Evolutionary conservation across 2,329 filamentous ascomycete species (phyloP).

Genomic region (Daldinia sp.): DNA sequence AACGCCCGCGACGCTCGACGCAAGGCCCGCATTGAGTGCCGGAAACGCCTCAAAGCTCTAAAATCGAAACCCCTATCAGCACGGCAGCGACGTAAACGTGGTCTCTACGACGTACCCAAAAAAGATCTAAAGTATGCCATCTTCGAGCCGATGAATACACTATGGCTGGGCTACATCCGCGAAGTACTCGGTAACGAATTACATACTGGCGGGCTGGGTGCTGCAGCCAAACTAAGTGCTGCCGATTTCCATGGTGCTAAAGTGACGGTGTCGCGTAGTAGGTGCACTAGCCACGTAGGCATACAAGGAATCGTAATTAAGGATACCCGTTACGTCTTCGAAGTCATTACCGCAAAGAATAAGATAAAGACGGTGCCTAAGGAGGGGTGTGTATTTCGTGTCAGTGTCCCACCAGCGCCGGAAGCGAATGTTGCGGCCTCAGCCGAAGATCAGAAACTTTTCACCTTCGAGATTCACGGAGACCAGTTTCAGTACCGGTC

Average conservation of each 20-base stretch:
- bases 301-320: conserved; percentile 86
- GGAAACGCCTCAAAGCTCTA: conserved; percentile 54
- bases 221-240: conserved; percentile 78
- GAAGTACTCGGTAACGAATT: conserved; percentile 76
- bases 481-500: conserved; percentile 86
- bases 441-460: conserved; percentile 37
- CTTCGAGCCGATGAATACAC: conserved; percentile 76
- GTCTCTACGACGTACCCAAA: conserved; percentile 77
- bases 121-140: conserved; percentile 74
- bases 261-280: conserved; percentile 82
- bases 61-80: conserved; percentile 78
- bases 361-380: conserved; percentile 84
- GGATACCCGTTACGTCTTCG: conserved; percentile 86
- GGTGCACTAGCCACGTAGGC: conserved; percentile 83
- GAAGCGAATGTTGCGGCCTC: background rate
- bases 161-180: conserved; percentile 88
- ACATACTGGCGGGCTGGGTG: conserved; percentile 62
- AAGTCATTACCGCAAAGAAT: conserved; percentile 78
- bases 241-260: conserved; percentile 92
- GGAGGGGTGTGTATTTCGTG: conserved; percentile 84
- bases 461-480: conserved; percentile 87
- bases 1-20: conserved; percentile 65
- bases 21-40: conserved; percentile 52
- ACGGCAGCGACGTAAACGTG: conserved; percentile 75
- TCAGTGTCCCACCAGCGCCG: conserved; percentile 65